phyloP scores from a whole-genome alignment of 2,329 filamentous ascomycete species.

The Gliomastix tumulicola region DNA sequence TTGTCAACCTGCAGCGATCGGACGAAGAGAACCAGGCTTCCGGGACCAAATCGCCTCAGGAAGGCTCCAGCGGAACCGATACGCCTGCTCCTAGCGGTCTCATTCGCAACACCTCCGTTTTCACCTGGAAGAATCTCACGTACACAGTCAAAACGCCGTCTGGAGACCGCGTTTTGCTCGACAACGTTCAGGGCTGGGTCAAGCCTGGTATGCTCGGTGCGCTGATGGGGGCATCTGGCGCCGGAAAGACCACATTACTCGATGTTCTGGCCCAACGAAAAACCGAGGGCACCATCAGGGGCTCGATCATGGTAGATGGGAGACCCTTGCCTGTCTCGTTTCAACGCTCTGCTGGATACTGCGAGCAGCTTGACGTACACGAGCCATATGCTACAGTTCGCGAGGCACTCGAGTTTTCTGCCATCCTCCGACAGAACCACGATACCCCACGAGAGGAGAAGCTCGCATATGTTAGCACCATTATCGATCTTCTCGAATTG shows the following conservation, averaged over 20 bases:
- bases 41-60: slow-evolving; percentile 4
- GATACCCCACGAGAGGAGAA: slow-evolving; percentile 61
- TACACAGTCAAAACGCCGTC: slow-evolving; percentile 60
- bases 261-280: slow-evolving; percentile 40
- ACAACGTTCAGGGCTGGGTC: slow-evolving; percentile 82
- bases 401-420: slow-evolving; percentile 69
- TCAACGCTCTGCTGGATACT: slow-evolving; percentile 61
- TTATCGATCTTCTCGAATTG: slow-evolving; percentile 58
- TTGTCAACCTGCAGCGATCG: slow-evolving; percentile 15
- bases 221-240: slow-evolving; percentile 56
- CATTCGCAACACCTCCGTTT: slow-evolving; percentile 57
- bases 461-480: slow-evolving; percentile 67
- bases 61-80: slow-evolving; percentile 3
- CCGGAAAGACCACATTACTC: slow-evolving; percentile 35
- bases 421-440: slow-evolving; percentile 64
- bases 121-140: slow-evolving; percentile 67
- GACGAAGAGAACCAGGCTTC: slow-evolving; percentile 42
- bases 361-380: slow-evolving; percentile 77
- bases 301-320: slow-evolving; percentile 60
- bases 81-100: slow-evolving; percentile 23
- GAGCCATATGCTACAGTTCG: slow-evolving; percentile 66
- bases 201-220: slow-evolving; percentile 83
- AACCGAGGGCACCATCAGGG: slow-evolving; percentile 55
- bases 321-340: slow-evolving; percentile 48
- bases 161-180: slow-evolving; percentile 62